A percentile compares a stretch with the other conserved stretches of the same genome.
Conservation (phyloP, 495 filamentous ascomycete species). For the Cercophora newfieldiana region DNA sequence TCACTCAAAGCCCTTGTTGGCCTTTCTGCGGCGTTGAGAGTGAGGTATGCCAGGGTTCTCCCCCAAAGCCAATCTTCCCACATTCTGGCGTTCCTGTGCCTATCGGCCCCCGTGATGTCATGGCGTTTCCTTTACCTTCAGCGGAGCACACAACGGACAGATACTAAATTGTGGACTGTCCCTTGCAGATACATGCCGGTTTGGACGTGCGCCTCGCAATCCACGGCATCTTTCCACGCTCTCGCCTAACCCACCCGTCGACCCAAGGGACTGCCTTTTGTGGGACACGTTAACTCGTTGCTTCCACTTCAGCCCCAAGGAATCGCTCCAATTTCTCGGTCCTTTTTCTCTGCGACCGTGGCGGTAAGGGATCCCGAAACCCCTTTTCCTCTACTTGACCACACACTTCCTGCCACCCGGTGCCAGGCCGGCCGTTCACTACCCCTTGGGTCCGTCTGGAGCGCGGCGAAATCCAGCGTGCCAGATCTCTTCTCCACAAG, state of each 20-base stretch:
- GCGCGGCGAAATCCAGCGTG: constrained; percentile 17
- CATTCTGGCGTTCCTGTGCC: constrained; percentile 24
- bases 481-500: constrained; percentile 22
- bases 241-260: constrained; percentile 42
- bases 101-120: constrained; percentile 26
- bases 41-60: constrained; percentile 32
- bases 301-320: constrained; percentile 55
- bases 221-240: constrained; percentile 58
- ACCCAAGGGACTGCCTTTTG: constrained; percentile 48
- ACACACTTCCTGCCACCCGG: constrained; percentile 9
- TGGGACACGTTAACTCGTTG: constrained; percentile 74
- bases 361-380: constrained; percentile 62
- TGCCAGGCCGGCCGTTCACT: constrained; percentile 9
- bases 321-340: constrained; percentile 54
- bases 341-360: constrained; percentile 54
- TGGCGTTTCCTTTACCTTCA: constrained; percentile 15
- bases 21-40: constrained; percentile 36
- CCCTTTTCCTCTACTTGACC: constrained; percentile 12
- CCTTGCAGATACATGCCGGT: constrained; percentile 49
- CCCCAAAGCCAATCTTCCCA: constrained; percentile 20
- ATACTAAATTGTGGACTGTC: constrained; percentile 36
- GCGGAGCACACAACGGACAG: background rate
- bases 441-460: constrained; percentile 19
- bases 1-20: constrained; percentile 33
- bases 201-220: constrained; percentile 37